Base-by-base conservation (phyloP, 2,329 filamentous ascomycete species). In the Colletotrichum siamense region DNA sequence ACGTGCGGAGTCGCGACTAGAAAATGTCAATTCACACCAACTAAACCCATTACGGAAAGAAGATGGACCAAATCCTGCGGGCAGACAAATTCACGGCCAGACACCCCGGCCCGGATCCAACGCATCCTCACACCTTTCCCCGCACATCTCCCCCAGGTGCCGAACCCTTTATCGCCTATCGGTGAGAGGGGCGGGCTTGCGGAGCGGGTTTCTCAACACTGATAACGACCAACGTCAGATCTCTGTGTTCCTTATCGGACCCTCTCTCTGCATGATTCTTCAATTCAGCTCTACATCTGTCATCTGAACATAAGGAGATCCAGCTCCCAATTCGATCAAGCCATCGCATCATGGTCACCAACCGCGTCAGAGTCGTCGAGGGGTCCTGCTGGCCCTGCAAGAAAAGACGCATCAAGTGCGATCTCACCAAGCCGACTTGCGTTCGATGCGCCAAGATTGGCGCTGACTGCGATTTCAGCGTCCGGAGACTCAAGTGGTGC, bases 361-460 rank as follows among this genome's bases (percentile, higher is more conserved):
- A 32, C 34, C 59, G 71, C 69, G 24, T 65, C 34, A 64, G 71
- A 18, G 49, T 75, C 22, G 72, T 71, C 10, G 72, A 75, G 74
- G 86, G 86, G 9, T 87, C 86, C 10, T 87, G 86, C 77, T 87
- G 86, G 86, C 82, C 84, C 13, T 79, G 76, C 77, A 81, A 81
- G 69, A 71, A 77, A 49, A 81, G 84, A 30, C 83, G 83, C 75
- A 81, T 85, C 79, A 85, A 85, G 77, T 78, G 76, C 66, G 84
- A 85, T 69, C 84, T 85, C 78, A 79, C 77, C 52, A 80, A 79
- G 32, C 84, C 84, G 5, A 76, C 74, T 6, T 85, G 84, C 71
- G 69, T 78, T 39, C 82, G 84, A 67, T 86, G 84, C 77, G 78
- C 76, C 49, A 78, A 78, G 52, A 66, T 69, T 18, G 67, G 71